Evolutionary conservation across 805 yeast genomes (phyloP), one percentile per base, ranked within the genome.

Genomic region (Lipomyces japonicus): DNA sequence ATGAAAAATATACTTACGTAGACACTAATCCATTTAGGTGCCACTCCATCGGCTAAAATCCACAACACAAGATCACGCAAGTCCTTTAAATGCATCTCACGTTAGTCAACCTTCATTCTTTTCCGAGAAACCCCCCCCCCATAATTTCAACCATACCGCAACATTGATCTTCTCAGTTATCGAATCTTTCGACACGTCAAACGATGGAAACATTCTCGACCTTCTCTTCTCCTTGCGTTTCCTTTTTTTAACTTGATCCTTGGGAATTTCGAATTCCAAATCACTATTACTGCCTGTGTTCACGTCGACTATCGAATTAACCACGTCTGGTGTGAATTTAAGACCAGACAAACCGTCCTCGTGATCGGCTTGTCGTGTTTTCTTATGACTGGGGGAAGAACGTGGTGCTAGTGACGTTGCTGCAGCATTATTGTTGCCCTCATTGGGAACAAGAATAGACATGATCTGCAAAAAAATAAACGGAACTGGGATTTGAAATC

Each of bases 21-120:
- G 4, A 84, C 59, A 16, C 68, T 65, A n/a, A 77, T 57, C 79
- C 81, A 79, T 10, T 65, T 64, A 1, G 83, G 82, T 1, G 71
- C 64, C 40, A 71, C 65, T 4, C 68, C 69, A 28, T 72, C 75
- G 5, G 72, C 67, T 49, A 76, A 61, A 4, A 73, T 57, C 60
- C 69, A 75, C 12, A 76, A 58, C 0, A 76, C 65, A 41, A 80
- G 60, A 52, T 76, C 78, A 38, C 82, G 67, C 4, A 80, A 39
- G 53, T 77, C 76, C 34, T 69, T 62, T 4, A 73, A 61, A 19
- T 39, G 21, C 19, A n/a, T n/a, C n/a, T n/a, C n/a, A n/a, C n/a
- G n/a, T n/a, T n/a, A n/a, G n/a, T n/a, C n/a, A n/a, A n/a, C n/a
- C n/a, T n/a, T n/a, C n/a, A n/a, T n/a, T n/a, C n/a, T n/a, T n/a